These are phyloP conservation scores for Crucibulum laeve DNA, from an alignment of 768 basidiomycete genomes.

Conservation along the genomic window DNA sequence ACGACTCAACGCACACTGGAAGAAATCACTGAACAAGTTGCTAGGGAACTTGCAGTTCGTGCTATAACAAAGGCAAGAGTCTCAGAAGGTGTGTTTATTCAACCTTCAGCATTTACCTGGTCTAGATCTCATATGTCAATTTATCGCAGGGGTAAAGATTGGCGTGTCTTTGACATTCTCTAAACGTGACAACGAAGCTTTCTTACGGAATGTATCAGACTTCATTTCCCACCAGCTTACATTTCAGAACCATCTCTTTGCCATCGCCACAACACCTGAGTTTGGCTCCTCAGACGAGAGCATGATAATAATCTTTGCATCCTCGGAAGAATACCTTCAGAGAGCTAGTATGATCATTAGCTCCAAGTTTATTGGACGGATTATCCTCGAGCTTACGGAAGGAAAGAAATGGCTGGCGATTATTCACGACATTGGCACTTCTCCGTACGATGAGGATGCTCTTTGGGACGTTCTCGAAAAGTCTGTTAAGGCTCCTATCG, in stretches of 20 bases:
- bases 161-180: conserved; percentile 61
- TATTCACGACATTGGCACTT: conserved; percentile 50
- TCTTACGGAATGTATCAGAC: conserved; percentile 51
- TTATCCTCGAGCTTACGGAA: conserved; percentile 31
- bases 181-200: conserved; percentile 49
- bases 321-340: conserved; percentile 52
- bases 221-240: conserved; percentile 37
- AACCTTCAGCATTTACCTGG: neutral
- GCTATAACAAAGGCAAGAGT: conserved; percentile 44
- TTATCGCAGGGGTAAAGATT: conserved; percentile 38
- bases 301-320: conserved; percentile 55
- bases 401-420: conserved; percentile 34
- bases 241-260: conserved; percentile 46
- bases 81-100: conserved; percentile 34
- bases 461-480: conserved; percentile 71
- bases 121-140: neutral
- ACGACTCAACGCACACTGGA: conserved; percentile 46
- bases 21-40: conserved; percentile 56
- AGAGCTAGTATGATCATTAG: conserved; percentile 61
- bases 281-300: conserved; percentile 24
- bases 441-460: conserved; percentile 59
- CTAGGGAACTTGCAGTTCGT: conserved; percentile 50
- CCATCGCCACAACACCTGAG: conserved; percentile 44
- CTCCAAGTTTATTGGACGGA: conserved; percentile 67
- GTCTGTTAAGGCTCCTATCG: conserved; percentile 50